Conservation (phyloP, 2,329 filamentous ascomycete genomes). For the Alternaria brassicae region DNA sequence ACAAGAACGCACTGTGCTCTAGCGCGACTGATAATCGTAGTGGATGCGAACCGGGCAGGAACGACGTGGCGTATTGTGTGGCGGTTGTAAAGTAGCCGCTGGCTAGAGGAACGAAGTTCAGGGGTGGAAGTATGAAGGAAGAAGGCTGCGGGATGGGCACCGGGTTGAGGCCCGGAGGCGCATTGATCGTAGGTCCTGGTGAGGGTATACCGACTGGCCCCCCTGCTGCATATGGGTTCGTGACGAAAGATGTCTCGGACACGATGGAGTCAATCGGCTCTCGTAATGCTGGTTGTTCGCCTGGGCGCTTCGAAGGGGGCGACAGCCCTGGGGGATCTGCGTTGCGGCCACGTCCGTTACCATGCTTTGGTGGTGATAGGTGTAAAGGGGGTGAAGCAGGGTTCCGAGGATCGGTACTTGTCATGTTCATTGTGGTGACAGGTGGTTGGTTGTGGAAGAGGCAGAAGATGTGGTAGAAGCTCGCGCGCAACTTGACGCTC, state of each 20-base stretch:
- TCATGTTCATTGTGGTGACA: slow-evolving; percentile 57
- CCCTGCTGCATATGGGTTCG: slow-evolving; percentile 56
- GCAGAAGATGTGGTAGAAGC: slow-evolving; percentile 96
- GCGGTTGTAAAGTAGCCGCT: slow-evolving; percentile 82
- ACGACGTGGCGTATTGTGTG: slow-evolving; percentile 72
- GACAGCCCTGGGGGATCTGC: slow-evolving; percentile 35
- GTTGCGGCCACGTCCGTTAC: slow-evolving; percentile 37
- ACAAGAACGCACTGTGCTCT: slow-evolving; percentile 91
- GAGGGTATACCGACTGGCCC: slow-evolving; percentile 53
- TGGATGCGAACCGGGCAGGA: slow-evolving; percentile 88
- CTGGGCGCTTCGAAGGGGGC: slow-evolving; percentile 42
- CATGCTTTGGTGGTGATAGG: slow-evolving; percentile 27
- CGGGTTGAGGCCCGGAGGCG: slow-evolving; percentile 55
- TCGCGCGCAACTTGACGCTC: slow-evolving; percentile 88
- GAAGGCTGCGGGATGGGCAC: slow-evolving; percentile 57
- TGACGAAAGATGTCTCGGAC: slow-evolving; percentile 60
- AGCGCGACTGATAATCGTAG: slow-evolving; percentile 88
- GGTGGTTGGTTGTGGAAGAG: slow-evolving; percentile 92
- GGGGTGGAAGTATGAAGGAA: slow-evolving; percentile 78
- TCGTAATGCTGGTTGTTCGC: slow-evolving; percentile 52
- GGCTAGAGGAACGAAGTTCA: slow-evolving; percentile 84
- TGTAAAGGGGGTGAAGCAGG: slow-evolving; percentile 34
- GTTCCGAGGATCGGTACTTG: slow-evolving; percentile 38
- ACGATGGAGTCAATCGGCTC: slow-evolving; percentile 58
- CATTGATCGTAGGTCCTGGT: slow-evolving; percentile 50